Evolutionary conservation across 345 rosid genomes (phyloP), one percentile per base, ranked within the genome.

Genomic region (Camelina laxa): DNA sequence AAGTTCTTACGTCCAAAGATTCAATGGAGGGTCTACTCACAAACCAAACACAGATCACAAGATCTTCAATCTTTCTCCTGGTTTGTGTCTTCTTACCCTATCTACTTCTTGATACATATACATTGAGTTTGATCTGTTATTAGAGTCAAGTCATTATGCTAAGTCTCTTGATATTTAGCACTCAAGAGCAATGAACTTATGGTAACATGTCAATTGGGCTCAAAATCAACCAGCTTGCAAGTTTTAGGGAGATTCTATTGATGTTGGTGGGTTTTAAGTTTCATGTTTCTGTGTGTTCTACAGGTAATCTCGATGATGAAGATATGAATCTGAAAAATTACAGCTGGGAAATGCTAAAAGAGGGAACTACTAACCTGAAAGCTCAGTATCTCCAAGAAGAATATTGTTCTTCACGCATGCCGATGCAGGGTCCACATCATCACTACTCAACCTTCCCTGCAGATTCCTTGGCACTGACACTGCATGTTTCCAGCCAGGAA

Each of bases 401-500:
- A 68, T 54, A 62, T 73, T 41, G 66, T 53, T 69, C 74, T 61
- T 24, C 63, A 14, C 60, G 55, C 50, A 65, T 69, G 80, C 39
- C 63, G 58, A 62, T 53, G 80, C 80, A 80, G 39, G 79, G 73
- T 67, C 71, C 84, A 75, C 70, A 77, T 60, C 75, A 76, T 9
- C 74, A 66, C 45, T 60, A 65, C 79, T 61, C 79, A 71, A 17
- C 66, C 81, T 58, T 64, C 81, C 60, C 79, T 75, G 79, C 63
- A 63, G 83, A 79, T 44, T 73, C 84, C 65, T 67, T 74, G 54
- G 81, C 83, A 72, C 77, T 74, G 77, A 70, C 85, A 80, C 78
- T 81, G 54, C 82, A 68, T 69, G 83, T 80, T 82, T 76, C 84
- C 7, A 62, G 75, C 78, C 85, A 31, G 33, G 83, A 82, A 67